phyloP scores from a whole-genome alignment of 2,329 filamentous ascomycete genomes.

The Aureobasidium sp. region DNA sequence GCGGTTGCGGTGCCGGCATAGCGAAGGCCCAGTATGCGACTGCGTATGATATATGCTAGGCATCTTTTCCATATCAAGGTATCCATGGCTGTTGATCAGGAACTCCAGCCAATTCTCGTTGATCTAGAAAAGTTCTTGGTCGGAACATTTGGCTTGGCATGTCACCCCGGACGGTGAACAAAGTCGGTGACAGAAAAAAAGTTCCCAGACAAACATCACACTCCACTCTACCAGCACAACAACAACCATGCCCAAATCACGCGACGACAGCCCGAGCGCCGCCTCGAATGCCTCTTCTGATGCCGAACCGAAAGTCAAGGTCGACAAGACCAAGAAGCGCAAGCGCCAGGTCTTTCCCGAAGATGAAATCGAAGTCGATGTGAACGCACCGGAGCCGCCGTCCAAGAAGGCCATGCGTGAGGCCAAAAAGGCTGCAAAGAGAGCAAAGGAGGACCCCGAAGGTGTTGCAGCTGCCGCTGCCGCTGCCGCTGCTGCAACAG shows the following conservation, averaged over 20 bases:
- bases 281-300: conserved; percentile 1
- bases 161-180: too few species aligned
- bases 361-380: conserved; percentile 80
- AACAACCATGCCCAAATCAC: conserved; percentile 1
- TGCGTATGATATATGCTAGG: background rate
- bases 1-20: background rate
- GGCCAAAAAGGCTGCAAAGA: conserved; percentile 60
- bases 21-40: conserved; percentile 5
- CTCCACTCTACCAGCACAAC: background rate
- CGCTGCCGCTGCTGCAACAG: conserved; percentile 9
- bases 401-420: conserved; percentile 89
- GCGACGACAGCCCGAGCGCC: conserved; percentile 12
- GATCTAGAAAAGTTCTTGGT: too few species aligned
- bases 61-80: background rate
- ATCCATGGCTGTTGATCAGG: too few species aligned
- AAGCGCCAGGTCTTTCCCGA: conserved; percentile 51
- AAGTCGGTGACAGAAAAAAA: too few species aligned
- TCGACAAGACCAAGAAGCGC: conserved; percentile 50
- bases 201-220: too few species aligned
- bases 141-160: too few species aligned
- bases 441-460: conserved; percentile 19
- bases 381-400: conserved; percentile 82
- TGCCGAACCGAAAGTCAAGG: conserved; percentile 5
- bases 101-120: too few species aligned
- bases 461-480: conserved; percentile 1